Conservation (phyloP, 2,329 filamentous ascomycete species). For the Sarocladium strictum region DNA sequence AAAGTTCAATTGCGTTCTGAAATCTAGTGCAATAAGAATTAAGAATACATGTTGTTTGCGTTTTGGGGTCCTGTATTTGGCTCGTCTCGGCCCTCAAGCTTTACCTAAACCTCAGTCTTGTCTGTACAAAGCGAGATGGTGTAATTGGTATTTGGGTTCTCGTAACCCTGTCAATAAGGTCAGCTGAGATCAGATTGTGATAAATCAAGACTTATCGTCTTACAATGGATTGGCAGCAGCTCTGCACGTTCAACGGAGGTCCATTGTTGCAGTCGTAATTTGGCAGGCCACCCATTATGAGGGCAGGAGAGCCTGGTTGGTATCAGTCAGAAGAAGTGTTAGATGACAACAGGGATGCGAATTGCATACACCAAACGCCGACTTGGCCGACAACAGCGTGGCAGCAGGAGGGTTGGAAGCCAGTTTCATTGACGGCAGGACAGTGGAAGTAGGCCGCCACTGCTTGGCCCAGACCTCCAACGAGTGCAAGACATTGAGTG, state of each 20-base stretch:
- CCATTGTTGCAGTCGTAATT: not conserved
- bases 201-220: not conserved
- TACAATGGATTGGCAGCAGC: not conserved
- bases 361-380: not conserved
- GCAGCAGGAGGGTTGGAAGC: not conserved
- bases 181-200: not conserved
- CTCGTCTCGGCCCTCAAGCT: no score
- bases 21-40: no score
- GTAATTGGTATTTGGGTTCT: not conserved
- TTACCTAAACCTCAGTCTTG: not conserved
- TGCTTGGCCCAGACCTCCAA: not conserved
- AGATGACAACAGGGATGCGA: not conserved
- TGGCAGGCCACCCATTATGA: not conserved
- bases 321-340: not conserved
- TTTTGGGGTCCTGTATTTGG: no score
- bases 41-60: no score
- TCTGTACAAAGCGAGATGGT: not conserved
- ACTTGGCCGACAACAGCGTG: not conserved
- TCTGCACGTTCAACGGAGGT: not conserved
- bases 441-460: not conserved
- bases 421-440: not conserved
- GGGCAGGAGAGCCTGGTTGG: not conserved
- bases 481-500: not conserved
- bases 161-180: not conserved
- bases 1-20: no score